Base-by-base conservation (phyloP, 1,284 basidiomycete genomes). In the Chondrostereum purpureum region DNA sequence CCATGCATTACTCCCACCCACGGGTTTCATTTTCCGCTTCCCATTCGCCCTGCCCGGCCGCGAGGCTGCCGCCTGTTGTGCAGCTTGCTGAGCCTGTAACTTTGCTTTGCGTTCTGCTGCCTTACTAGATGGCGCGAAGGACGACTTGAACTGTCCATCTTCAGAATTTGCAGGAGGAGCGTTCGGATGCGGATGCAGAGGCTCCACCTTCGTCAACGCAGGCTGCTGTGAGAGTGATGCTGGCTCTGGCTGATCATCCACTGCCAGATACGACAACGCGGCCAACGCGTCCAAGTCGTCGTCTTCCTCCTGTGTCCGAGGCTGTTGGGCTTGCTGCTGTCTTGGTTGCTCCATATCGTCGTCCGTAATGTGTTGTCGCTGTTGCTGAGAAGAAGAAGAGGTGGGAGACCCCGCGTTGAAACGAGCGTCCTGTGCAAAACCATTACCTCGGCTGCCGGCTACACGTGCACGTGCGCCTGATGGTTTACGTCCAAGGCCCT, bases 401-500 rank as follows among this genome's bases (percentile, higher is more conserved):
- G 39, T 20, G 46, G 19, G 38, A 16, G 33, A 21, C 34, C 39
- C 37, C 33, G 21, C 17, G 14, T 41, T 40, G 39, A 23, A 11
- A 24, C 20, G 42, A 24, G 13, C 21, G 58, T 67, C 35, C 76
- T 70, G 44, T 75, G 81, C 41, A 85, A 88, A 78, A n/a, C n/a
- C n/a, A n/a, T n/a, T n/a, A 89, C 84, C 77, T 90, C 89, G 34
- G 89, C 90, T 37, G 86, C 87, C n/a, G 90, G 90, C 60, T 40
- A 85, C 88, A 78, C 90, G 85, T 40, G 85, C 88, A 78, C 90
- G 85, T 77, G 90, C 89, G 33, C 89, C 90, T 37, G 87, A 87
- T 13, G 90, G 90, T 60, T 83, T 85, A 56, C 83, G 74, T 55
- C 82, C 81, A 36, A 86, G 57, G 22, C 60, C 63, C 56, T 67